Conservation (phyloP, 495 filamentous ascomycete genomes). For the Pseudotulostoma volvatum region DNA sequence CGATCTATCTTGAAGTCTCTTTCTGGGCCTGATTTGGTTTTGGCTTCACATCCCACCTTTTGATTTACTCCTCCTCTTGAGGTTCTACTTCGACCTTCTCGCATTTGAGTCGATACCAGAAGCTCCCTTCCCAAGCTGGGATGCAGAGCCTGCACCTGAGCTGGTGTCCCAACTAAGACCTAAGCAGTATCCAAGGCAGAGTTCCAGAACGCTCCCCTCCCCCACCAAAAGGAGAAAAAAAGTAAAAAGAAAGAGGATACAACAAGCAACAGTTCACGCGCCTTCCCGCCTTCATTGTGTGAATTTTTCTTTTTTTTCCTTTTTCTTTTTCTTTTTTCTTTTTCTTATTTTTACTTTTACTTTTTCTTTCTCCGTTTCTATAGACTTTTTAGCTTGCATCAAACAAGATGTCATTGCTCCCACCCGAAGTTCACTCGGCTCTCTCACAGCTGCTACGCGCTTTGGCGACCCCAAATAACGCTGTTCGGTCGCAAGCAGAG, state of each 20-base stretch:
- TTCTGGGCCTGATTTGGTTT: slow-evolving; percentile 6
- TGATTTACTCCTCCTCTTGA: neutral
- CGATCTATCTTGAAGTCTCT: no score
- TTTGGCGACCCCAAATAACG: slow-evolving; percentile 82
- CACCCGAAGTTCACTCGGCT: slow-evolving; percentile 62
- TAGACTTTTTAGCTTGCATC: no score
- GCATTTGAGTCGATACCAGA: slow-evolving; percentile 5
- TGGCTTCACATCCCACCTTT: slow-evolving; percentile 4
- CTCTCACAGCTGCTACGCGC: slow-evolving; percentile 73
- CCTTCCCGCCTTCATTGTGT: no score
- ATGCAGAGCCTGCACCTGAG: slow-evolving; percentile 9
- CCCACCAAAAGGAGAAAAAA: neutral
- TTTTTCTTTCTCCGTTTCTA: neutral
- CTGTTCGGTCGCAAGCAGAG: slow-evolving; percentile 67
- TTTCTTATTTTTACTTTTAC: slow-evolving; percentile 1
- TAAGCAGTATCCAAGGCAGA: no score
- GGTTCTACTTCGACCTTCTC: slow-evolving; percentile 1
- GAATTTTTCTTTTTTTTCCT: no score
- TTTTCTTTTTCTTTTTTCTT: slow-evolving; percentile 1
- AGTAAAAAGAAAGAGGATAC: no score
- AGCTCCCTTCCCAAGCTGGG: slow-evolving; percentile 4
- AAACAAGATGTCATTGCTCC: slow-evolving; percentile 77
- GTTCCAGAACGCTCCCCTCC: neutral
- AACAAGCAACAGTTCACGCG: no score
- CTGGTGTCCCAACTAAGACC: neutral